These are phyloP conservation scores for Penicillium soppii DNA, from an alignment of 495 filamentous ascomycete genomes.

Conservation along the genomic window DNA sequence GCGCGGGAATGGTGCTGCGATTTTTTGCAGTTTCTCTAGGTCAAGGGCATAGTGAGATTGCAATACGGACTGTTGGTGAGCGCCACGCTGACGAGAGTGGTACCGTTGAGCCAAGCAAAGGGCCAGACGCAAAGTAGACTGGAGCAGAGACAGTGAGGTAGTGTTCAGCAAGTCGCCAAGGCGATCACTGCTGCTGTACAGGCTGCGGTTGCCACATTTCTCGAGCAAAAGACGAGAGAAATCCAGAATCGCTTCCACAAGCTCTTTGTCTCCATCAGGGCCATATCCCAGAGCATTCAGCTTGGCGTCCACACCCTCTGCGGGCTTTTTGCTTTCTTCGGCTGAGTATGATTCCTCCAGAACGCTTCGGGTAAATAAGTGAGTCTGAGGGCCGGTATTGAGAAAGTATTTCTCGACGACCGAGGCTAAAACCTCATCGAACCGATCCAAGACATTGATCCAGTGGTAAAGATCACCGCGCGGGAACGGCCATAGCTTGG, in stretches of 20 bases:
- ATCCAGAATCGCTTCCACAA: conserved; percentile 74
- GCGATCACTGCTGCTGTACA: conserved; percentile 89
- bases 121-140: conserved; percentile 70
- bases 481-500: conserved; percentile 90
- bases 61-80: conserved; percentile 70
- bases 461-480: conserved; percentile 97
- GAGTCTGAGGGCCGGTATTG: conserved; percentile 74
- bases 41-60: conserved; percentile 93
- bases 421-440: conserved; percentile 82
- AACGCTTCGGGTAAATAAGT: conserved; percentile 65
- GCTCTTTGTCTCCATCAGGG: conserved; percentile 71
- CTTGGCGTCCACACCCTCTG: conserved; percentile 51
- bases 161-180: conserved; percentile 85
- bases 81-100: conserved; percentile 74
- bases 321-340: conserved; percentile 36
- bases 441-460: conserved; percentile 92
- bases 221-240: conserved; percentile 87
- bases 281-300: conserved; percentile 61
- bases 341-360: conserved; percentile 54
- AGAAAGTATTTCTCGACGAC: conserved; percentile 82
- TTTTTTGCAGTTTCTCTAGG: conserved; percentile 78
- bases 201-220: conserved; percentile 94
- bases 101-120: conserved; percentile 89
- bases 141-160: conserved; percentile 74
- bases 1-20: conserved; percentile 82